Percentiles rank a stretch among this genome's conserved stretches.
phyloP scores from a whole-genome alignment of 805 yeast species.

The Suhomyces sp. region DNA sequence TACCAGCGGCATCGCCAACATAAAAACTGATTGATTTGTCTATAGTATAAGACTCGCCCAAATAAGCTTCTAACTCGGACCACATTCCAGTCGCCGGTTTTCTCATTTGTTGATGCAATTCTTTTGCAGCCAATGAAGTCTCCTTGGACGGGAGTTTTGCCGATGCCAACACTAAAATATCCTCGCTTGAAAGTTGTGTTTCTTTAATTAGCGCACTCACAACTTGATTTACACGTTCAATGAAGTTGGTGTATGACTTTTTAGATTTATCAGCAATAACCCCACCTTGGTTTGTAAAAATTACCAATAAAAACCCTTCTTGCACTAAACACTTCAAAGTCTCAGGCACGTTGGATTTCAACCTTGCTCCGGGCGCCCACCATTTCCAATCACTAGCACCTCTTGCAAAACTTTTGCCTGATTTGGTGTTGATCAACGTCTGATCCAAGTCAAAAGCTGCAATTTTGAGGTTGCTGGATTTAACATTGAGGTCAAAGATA shows the following conservation, averaged over 20 bases:
- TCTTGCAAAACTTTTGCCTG: slow-evolving; percentile 57
- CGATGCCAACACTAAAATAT: slow-evolving; percentile 57
- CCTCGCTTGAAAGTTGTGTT: slow-evolving; percentile 13
- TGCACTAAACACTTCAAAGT: slow-evolving; percentile 21
- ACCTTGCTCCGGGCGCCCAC: slow-evolving; percentile 23
- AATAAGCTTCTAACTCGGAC: slow-evolving; percentile 46
- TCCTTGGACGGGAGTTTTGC: slow-evolving; percentile 48
- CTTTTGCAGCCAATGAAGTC: slow-evolving; percentile 13
- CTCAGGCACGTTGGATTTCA: slow-evolving; percentile 17
- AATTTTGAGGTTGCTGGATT: slow-evolving; percentile 25
- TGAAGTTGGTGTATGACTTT: slow-evolving; percentile 41
- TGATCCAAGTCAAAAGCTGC: slow-evolving; percentile 87
- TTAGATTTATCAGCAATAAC: slow-evolving; percentile 39
- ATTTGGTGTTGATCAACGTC: slow-evolving; percentile 66
- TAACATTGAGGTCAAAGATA: slow-evolving; percentile 5
- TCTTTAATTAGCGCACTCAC: slow-evolving; percentile 18
- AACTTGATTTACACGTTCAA: slow-evolving; percentile 39
- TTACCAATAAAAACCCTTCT: slow-evolving; percentile 46
- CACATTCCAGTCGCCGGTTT: slow-evolving; percentile 86
- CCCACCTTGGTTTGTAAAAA: slow-evolving; percentile 87
- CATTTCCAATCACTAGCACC: slow-evolving; percentile 73
- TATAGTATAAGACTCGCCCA: slow-evolving; percentile 26
- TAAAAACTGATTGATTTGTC: slow-evolving; percentile 51
- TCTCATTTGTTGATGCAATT: slow-evolving; percentile 43
- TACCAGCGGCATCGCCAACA: slow-evolving; percentile 98